Evolutionary conservation across 192 early-diverging fungal genomes (phyloP), one percentile per base, ranked within the genome.

Genomic region (Coemansia sp.): DNA sequence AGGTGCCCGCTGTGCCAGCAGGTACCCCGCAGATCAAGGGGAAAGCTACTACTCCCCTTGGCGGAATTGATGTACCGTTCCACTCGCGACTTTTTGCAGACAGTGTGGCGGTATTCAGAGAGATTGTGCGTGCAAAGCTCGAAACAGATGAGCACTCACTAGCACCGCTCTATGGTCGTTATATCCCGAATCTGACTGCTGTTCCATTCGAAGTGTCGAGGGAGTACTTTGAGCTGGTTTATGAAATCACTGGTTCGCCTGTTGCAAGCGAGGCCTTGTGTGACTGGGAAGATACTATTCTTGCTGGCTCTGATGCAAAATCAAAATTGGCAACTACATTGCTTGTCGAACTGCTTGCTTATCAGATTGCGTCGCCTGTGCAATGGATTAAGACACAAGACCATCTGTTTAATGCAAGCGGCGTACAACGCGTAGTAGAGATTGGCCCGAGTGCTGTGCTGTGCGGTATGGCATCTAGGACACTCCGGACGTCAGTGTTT

Each of bases 351-450:
- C 78, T 96, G 54, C 75, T 98, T n/a, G 92, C 94, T 9, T 93
- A 95, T 74, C 96, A 98, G 81, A 90, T 98, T 74, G 94, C 94
- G 17, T 89, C 86, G 33, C 90, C 96, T 23, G 94, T 96, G 20
- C 89, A 93, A 69, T 98, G 94, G 96, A 96, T 95, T 61, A 89
- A 93, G 67, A 94, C 96, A 21, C 94, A 95, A 77, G 92, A 94
- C 66, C 75, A 84, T 53, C 80, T 98, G 55, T 89, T 95, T 84
- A 82, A 84, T 69, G 76, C 87, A 57, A 88, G 85, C 67, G 75
- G 87, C 31, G 88, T 98, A 42, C 85, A 89, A 63, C 91, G 94
- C 23, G 54, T 96, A 51, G 89, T 98, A 24, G 95, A 98, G 74
- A 83, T 96, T 32, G 95, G 95, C 54, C 91, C 92, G 10, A 86